Base-by-base conservation (phyloP, 305 asterid genomes). In the Stenogyne calaminthoides region DNA sequence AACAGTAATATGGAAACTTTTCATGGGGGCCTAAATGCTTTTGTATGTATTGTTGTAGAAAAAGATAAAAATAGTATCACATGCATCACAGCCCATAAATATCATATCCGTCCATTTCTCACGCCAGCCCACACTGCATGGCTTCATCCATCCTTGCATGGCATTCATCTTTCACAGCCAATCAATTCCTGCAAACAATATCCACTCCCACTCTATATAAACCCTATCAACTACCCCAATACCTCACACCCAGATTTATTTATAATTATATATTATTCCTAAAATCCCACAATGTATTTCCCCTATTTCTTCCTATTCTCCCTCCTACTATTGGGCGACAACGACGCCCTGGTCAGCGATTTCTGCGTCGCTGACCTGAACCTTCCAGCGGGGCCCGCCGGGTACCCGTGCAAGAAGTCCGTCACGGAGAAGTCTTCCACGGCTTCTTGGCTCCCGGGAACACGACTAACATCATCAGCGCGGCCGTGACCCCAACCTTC, bases 331-430 rank as follows among this genome's bases (percentile, higher is more conserved):
- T 2, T 25, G 29, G 29, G 29, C 58, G 49, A 2, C 61, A 60
- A 78, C 81, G 32, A 73, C 16, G 89, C 91, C 66, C 82, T 84
- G 7, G 95, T 79, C 16, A 86, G 75, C 9, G 97, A 93, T 82
- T 93, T 90, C 83, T 93, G 98, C 72, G 93, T 93, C 0, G 98
- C 88, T 0, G 96, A 91, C 86, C 82, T 85, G 19, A 34, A 80
- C 36, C 60, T 61, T 7, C 85, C 92, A 0, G 37, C 75, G 0
- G 75, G 82, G n/a, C 97, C 96, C 5, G 82, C 91, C 39, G 98
- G 98, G 14, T 91, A 84, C 82, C 81, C 97, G 0, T 89, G 97
- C 91, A 93, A 91, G 83, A 89, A 89, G 6, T 0, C 29, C 0
- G 88, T 89, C n/a, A 80, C 84, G 0, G 82, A 68, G 14, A 71